These are phyloP conservation scores for Pichia sp. DNA, from an alignment of 1,139 yeast genomes.

Conservation along the genomic window DNA sequence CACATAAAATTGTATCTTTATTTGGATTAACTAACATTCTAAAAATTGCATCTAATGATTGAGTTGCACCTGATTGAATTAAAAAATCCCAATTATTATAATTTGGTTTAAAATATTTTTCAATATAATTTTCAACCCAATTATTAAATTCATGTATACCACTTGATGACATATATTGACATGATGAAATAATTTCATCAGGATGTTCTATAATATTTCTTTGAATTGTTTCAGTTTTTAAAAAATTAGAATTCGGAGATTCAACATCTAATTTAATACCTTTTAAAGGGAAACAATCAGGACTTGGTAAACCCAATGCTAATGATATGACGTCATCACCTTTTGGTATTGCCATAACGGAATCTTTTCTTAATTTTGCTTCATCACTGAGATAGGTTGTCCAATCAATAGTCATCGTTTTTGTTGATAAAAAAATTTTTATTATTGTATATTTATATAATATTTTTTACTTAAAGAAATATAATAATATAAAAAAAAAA, in stretches of 20 bases:
- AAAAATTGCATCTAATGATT: conserved; percentile 53
- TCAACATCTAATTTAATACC: conserved; percentile 21
- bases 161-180: conserved; percentile 25
- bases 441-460: no score
- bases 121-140: conserved; percentile 21
- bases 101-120: conserved; percentile 23
- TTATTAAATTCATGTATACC: conserved; percentile 24
- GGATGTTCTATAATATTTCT: conserved; percentile 32
- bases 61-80: conserved; percentile 63
- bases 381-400: conserved; percentile 24
- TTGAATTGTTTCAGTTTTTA: conserved; percentile 26
- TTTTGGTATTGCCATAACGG: conserved; percentile 24
- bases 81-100: conserved; percentile 51
- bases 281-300: conserved; percentile 27
- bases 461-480: no score
- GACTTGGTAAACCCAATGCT: conserved; percentile 29
- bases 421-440: background rate
- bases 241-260: conserved; percentile 22
- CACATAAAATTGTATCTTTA: conserved; percentile 50
- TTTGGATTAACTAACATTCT: conserved; percentile 50
- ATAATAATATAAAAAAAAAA: no score
- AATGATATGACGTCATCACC: conserved; percentile 21
- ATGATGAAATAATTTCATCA: conserved; percentile 21
- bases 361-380: conserved; percentile 23
- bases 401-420: conserved; percentile 24